These are phyloP conservation scores for Eimeria praecox DNA, from an alignment of 169 alveolate genomes.

Conservation along the genomic window DNA sequence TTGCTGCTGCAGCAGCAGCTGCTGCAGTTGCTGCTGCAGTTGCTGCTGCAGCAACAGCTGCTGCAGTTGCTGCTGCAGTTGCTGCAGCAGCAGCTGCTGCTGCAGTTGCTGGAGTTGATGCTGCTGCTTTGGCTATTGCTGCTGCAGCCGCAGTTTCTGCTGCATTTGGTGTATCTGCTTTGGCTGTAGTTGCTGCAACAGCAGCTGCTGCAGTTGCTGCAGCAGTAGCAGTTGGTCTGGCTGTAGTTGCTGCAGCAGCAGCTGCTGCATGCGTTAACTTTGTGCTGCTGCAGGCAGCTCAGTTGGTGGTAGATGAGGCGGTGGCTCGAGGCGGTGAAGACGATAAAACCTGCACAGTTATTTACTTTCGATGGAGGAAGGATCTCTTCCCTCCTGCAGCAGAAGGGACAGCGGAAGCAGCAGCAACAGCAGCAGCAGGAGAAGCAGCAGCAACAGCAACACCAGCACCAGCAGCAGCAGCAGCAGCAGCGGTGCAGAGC, in stretches of 20 bases:
- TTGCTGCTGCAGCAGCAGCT: neutral
- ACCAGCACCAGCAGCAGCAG: neutral
- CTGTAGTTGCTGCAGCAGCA: neutral
- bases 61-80: neutral
- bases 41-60: neutral
- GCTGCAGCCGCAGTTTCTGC: conserved; percentile 15
- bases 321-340: conserved; percentile 64
- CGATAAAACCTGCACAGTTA: conserved; percentile 82
- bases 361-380: conserved; percentile 71
- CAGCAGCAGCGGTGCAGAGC: too few species aligned
- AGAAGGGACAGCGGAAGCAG: neutral
- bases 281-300: conserved; percentile 70
- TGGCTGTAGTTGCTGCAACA: neutral
- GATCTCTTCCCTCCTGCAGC: conserved; percentile 28
- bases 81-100: neutral
- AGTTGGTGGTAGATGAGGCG: conserved; percentile 77
- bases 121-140: neutral
- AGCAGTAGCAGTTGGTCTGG: neutral
- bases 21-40: neutral
- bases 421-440: neutral
- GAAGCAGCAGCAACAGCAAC: conserved; percentile 25
- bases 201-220: neutral
- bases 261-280: neutral
- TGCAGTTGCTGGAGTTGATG: neutral
- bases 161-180: neutral